Evolutionary conservation across 2,329 filamentous ascomycete species (phyloP), one percentile per base, ranked within the genome.

Genomic region (Grosmannia serpens): DNA sequence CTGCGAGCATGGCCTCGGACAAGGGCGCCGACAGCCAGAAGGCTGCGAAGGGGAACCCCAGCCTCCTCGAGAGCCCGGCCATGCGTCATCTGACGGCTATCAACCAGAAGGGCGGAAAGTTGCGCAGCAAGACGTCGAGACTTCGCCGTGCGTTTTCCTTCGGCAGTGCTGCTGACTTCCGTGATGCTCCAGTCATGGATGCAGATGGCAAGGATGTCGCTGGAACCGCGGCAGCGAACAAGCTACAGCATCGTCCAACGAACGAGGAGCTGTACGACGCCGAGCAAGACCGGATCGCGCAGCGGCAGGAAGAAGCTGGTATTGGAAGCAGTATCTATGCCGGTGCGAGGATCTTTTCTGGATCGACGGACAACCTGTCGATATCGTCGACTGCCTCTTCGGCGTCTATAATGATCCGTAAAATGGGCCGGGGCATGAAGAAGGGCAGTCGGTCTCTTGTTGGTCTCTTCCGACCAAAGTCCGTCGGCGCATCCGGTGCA

Each of bases 371-470:
- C 72, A 97, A 97, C 65, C 74, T 99, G 51, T 95, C 90, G 17
- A 90, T 95, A 63, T 92, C 89, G 1, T 95, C 90, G 4, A 95
- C 89, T 11, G 89, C 89, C 24, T 95, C 90, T 8, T 95, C 89
- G 24, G 89, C 89, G 38, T 95, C 90, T 33, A 85, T 95, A 66
- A 95, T 95, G 89, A 88, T 99, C 64, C 85, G 94, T 57, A 99
- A 99, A 76, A 99, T 99, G 94, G 94, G 94, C 58, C 90, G 91
- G 64, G 91, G 92, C n/a, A 88, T 97, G 84, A 97, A 96, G 80
- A 95, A 94, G 73, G 87, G 90, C 56, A 88, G 87, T 22, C 83
- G 91, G 53, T 96, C 91, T 27, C 82, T 99, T 57, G 95, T 95
- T 64, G 94, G 94, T 29, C 78, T 99, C 9, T 99, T 99, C 76